phyloP scores from a whole-genome alignment of 2,329 filamentous ascomycete species.

The Colletotrichum graminicola region DNA sequence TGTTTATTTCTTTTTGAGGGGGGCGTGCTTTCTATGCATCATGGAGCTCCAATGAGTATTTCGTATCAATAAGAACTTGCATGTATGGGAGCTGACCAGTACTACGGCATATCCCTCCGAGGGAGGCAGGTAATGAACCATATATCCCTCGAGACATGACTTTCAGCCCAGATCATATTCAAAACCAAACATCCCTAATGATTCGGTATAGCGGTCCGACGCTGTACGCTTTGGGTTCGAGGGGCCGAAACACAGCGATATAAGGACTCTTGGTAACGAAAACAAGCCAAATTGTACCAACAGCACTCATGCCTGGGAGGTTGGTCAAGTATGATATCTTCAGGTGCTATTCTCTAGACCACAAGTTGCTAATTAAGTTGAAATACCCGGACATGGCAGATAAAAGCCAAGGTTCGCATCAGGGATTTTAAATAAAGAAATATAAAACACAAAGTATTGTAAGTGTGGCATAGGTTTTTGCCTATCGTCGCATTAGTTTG shows the following conservation, averaged over 20 bases:
- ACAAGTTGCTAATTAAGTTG: slow-evolving; percentile 50
- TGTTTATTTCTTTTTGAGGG: slow-evolving; percentile 54
- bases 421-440: slow-evolving; percentile 8
- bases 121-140: not conserved
- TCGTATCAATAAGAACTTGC: slow-evolving; percentile 63
- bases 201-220: slow-evolving; percentile 45
- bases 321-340: slow-evolving; percentile 53
- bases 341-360: slow-evolving; percentile 53
- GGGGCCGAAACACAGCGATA: slow-evolving; percentile 35
- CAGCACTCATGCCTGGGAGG: slow-evolving; percentile 47
- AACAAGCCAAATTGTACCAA: slow-evolving; percentile 65
- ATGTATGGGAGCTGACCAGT: slow-evolving; percentile 59
- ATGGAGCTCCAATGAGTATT: slow-evolving; percentile 64
- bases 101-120: too few species aligned
- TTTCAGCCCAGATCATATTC: slow-evolving; percentile 44
- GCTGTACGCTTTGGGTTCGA: slow-evolving; percentile 44
- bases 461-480: not conserved
- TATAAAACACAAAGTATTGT: slow-evolving; percentile 50
- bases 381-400: slow-evolving; percentile 62
- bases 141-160: slow-evolving; percentile 50
- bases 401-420: slow-evolving; percentile 48
- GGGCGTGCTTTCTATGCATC: slow-evolving; percentile 61
- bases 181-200: slow-evolving; percentile 41
- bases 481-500: not conserved
- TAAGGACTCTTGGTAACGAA: slow-evolving; percentile 69